Base-by-base conservation (phyloP, 306 rosid genomes). In the Vicia sativa region DNA sequence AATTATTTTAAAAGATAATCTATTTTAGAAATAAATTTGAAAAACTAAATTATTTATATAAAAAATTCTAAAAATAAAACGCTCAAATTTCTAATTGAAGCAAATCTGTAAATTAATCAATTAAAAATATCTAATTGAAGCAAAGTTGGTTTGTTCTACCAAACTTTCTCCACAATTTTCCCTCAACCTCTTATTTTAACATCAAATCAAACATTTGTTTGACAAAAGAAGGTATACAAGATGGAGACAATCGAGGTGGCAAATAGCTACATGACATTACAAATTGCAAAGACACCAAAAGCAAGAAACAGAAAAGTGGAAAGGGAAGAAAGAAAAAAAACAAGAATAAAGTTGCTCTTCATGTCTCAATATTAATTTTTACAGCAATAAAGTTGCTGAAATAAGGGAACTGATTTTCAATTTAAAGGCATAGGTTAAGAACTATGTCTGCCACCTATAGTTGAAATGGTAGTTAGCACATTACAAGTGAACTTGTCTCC, bases 381-480 rank as follows among this genome's bases (percentile, higher is more conserved):
- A 19, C 9, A 48, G 48, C 5, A 49, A 12, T 70, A n/a, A 41
- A 21, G 62, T 48, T 65, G 53, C 59, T 70, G 11, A 64, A 48
- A 18, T 44, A 41, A 50, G 18, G 46, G 13, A 31, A 14, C 54
- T 26, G 3, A 28, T 52, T 41, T 48, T 67, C 38, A 59, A 67
- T 59, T 67, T 2, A 53, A 34, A 57, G 16, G 35, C 21, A 74
- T 10, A 50, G 29, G 38, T 55, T 55, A 26, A 26, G 58, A 50
- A 69, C 61, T 41, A 11, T 46, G 44, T 56, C 66, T 49, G 39
- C 50, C 18, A 26, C 57, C 56, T 52, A 2, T 59, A 19, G 19
- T 48, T 35, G 57, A 68, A 54, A 59, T 31, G 25, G 79, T 78
- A 3, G 72, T 56, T 75, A 23, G 63, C 68, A 59, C 14, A 50